Percentiles rank a stretch among this genome's conserved stretches.
Conservation (phyloP, 2,329 filamentous ascomycete species). For the Byssoonygena ceratinophila region DNA sequence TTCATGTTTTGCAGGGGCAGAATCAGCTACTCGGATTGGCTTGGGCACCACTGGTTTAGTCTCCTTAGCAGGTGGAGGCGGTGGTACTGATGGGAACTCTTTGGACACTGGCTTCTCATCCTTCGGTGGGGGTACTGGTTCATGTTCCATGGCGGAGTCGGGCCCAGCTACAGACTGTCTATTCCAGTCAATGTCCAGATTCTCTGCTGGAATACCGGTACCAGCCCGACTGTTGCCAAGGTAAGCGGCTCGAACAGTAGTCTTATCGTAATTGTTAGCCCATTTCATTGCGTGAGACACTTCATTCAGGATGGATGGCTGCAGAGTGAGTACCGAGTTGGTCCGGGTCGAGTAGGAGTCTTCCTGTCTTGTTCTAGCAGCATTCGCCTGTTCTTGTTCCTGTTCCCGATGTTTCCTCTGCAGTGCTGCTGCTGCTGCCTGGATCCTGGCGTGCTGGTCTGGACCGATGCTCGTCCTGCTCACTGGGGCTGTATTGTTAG, state of each 20-base stretch:
- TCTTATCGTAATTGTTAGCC: conserved; percentile 90
- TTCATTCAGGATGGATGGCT: conserved; percentile 72
- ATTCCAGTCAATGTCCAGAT: conserved; percentile 31
- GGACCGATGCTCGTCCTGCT: conserved; percentile 80
- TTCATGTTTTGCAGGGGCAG: conserved; percentile 19
- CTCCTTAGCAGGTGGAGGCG: conserved; percentile 7
- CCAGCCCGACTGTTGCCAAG: conserved; percentile 63
- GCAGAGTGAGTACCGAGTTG: conserved; percentile 78
- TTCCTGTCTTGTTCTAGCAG: conserved; percentile 46
- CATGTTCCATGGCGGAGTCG: background rate
- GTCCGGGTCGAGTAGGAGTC: conserved; percentile 58
- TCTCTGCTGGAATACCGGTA: conserved; percentile 47
- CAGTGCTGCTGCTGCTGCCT: conserved; percentile 76
- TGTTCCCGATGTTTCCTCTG: conserved; percentile 58
- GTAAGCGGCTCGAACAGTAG: conserved; percentile 75
- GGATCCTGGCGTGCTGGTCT: conserved; percentile 86
- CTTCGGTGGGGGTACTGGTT: conserved; percentile 5
- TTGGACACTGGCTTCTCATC: background rate
- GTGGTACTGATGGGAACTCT: background rate
- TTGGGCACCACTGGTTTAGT: background rate
- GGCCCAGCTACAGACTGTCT: conserved; percentile 22
- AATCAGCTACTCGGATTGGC: conserved; percentile 3
- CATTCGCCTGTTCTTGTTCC: conserved; percentile 41
- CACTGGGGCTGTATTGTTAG: conserved; percentile 41
- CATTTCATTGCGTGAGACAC: conserved; percentile 93